phyloP scores from a whole-genome alignment of 495 filamentous ascomycete genomes.

The Xylaria castorea region DNA sequence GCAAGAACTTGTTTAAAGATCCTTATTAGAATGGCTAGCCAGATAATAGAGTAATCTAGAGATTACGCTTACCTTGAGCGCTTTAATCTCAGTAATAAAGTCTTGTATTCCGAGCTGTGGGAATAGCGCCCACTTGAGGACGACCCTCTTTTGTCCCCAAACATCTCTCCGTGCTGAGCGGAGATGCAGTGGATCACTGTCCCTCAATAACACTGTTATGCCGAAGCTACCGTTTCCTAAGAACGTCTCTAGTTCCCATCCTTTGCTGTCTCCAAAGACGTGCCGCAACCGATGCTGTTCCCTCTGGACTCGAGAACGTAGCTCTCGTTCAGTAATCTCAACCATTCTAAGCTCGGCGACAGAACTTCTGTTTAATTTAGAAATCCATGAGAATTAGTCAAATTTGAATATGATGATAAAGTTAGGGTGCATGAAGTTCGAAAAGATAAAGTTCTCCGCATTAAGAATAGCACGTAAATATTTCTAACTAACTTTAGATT shows the following conservation, averaged over 20 bases:
- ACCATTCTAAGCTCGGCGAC: too few species aligned
- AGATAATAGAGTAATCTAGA: not conserved
- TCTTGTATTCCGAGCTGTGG: not conserved
- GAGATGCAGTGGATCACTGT: not conserved
- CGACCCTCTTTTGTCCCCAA: not conserved
- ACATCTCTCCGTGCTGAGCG: too few species aligned
- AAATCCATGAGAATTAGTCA: too few species aligned
- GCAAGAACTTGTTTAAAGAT: not conserved
- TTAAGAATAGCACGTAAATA: too few species aligned
- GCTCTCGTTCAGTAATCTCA: too few species aligned
- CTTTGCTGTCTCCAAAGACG: not conserved
- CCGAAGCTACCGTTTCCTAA: not conserved
- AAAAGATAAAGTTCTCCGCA: too few species aligned
- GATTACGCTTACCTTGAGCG: not conserved
- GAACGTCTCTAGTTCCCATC: constrained; percentile 2
- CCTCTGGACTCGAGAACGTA: too few species aligned
- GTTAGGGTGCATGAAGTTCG: too few species aligned
- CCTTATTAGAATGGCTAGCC: not conserved
- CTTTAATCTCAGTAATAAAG: not conserved
- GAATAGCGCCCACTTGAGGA: constrained; percentile 9
- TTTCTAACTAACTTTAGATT: too few species aligned
- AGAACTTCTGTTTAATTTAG: too few species aligned
- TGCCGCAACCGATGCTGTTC: not conserved
- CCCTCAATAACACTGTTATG: not conserved
- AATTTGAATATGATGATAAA: too few species aligned